phyloP scores from a whole-genome alignment of 2,329 filamentous ascomycete genomes.

The Zopfia rhizophila region DNA sequence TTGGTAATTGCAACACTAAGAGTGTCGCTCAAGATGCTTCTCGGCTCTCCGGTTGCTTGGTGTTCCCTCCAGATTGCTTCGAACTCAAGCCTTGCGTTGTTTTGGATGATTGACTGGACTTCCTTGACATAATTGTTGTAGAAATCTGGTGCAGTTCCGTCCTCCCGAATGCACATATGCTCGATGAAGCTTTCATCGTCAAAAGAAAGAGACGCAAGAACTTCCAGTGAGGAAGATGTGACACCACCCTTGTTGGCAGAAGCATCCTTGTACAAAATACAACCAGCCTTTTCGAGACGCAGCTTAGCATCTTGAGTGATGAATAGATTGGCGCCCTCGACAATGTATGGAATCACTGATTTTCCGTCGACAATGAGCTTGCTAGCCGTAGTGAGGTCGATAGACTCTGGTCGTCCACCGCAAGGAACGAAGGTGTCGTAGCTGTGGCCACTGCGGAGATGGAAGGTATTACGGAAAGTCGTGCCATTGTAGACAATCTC shows the following conservation, averaged over 20 bases:
- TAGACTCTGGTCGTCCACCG: conserved; percentile 94
- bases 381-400: conserved; percentile 87
- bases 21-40: conserved; percentile 90
- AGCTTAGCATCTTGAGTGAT: conserved; percentile 98
- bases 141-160: conserved; percentile 84
- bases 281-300: conserved; percentile 92
- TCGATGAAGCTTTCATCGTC: conserved; percentile 87
- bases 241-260: conserved; percentile 99
- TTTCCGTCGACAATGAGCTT: conserved; percentile 93
- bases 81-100: conserved; percentile 93
- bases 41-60: conserved; percentile 78
- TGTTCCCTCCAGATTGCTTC: conserved; percentile 98
- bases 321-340: conserved; percentile 98
- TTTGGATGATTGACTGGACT: conserved; percentile 89
- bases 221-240: conserved; percentile 95
- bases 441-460: conserved; percentile 77
- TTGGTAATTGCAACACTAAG: conserved; percentile 94
- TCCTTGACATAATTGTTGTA: conserved; percentile 93
- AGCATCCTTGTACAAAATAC: conserved; percentile 95
- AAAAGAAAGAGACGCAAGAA: conserved; percentile 92
- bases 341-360: conserved; percentile 88
- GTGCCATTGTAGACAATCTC: conserved; percentile 92
- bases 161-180: conserved; percentile 89
- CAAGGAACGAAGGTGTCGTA: conserved; percentile 96
- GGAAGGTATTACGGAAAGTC: conserved; percentile 96